These are phyloP conservation scores for Begonia peltatifolia DNA, from an alignment of 306 rosid genomes.

Conservation along the genomic window DNA sequence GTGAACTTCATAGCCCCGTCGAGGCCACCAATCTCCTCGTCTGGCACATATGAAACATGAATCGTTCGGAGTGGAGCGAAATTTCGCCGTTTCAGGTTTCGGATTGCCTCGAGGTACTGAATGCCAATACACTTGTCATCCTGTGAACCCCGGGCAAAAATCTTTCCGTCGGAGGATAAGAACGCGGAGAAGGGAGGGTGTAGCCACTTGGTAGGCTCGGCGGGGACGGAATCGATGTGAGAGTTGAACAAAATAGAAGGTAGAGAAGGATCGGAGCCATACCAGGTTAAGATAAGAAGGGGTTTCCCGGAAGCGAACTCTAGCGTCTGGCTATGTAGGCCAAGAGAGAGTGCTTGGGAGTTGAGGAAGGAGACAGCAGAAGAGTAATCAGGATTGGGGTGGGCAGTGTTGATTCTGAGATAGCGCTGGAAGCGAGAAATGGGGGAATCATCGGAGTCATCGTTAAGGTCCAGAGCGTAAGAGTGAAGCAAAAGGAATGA, in stretches of 20 bases:
- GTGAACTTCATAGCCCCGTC: conserved; percentile 43
- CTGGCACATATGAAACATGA: conserved; percentile 66
- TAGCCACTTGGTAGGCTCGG: conserved; percentile 72
- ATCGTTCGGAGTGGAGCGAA: conserved; percentile 48
- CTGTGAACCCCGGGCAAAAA: conserved; percentile 85
- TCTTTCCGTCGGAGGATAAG: conserved; percentile 34
- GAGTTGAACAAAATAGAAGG: conserved; percentile 81
- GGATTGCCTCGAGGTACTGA: conserved; percentile 80
- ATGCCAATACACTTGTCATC: conserved; percentile 77
- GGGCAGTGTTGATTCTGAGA: conserved; percentile 75
- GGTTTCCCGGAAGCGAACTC: conserved; percentile 47
- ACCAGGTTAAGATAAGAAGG: conserved; percentile 74
- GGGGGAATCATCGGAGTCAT: conserved; percentile 22
- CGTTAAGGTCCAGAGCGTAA: not conserved
- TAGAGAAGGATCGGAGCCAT: conserved; percentile 50
- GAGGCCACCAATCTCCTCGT: conserved; percentile 75
- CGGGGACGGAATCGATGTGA: conserved; percentile 90
- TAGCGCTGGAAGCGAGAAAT: conserved; percentile 66
- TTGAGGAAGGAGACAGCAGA: conserved; percentile 63
- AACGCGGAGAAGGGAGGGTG: conserved; percentile 78
- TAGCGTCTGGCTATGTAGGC: conserved; percentile 27
- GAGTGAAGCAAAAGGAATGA: not conserved
- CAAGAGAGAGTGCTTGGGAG: conserved; percentile 31
- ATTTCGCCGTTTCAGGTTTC: conserved; percentile 22
- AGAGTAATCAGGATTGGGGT: conserved; percentile 63